Evolutionary conservation across 176 grass and related monocot species (phyloP), one percentile per base, ranked within the genome.

Genomic region (Rhynchospora pubera): DNA sequence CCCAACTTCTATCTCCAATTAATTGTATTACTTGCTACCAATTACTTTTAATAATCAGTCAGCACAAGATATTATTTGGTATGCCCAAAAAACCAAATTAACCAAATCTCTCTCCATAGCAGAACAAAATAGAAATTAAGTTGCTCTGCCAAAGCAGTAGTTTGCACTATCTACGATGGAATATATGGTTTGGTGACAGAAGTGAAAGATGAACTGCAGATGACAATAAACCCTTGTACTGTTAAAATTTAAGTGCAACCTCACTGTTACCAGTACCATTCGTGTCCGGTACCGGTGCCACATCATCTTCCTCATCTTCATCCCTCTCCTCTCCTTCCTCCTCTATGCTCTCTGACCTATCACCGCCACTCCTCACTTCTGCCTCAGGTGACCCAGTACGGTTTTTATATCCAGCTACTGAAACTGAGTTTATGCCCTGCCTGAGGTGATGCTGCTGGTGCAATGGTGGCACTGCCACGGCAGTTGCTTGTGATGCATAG

Each of bases 331-430:
- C 85, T 15, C 83, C 89, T 52, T 91, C 89, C 82, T 97, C 94
- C 46, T 92, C 90, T 34, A 97, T 92, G 86, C 94, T 97, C 88
- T 97, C 94, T 6, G 91, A 94, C 88, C 60, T 73, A 52, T 97
- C 90, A 61, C 86, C 86, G 9, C 91, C 83, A 16, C 87, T 66
- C 26, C 88, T 84, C 21, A 63, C 88, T 34, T 97, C 94, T 0
- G 90, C 85, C 65, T 80, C 91, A n/a, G 86, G 85, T 7, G 94
- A 94, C 10, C 48, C 84, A 22, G 32, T 67, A 56, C 81, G 73
- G 69, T 45, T 76, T 65, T 87, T 92, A 79, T 83, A 92, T 13
- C 62, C 58, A 7, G 65, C 58, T 45, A 84, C 62, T 0, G 66
- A 63, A 7, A 85, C 80, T 1, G 82, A 51, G 43, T 84, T 87